Percentiles rank a stretch among this genome's conserved stretches.
Evolutionary conservation across 2,329 filamentous ascomycete genomes (phyloP).

Genomic region (Xylaria sp.): DNA sequence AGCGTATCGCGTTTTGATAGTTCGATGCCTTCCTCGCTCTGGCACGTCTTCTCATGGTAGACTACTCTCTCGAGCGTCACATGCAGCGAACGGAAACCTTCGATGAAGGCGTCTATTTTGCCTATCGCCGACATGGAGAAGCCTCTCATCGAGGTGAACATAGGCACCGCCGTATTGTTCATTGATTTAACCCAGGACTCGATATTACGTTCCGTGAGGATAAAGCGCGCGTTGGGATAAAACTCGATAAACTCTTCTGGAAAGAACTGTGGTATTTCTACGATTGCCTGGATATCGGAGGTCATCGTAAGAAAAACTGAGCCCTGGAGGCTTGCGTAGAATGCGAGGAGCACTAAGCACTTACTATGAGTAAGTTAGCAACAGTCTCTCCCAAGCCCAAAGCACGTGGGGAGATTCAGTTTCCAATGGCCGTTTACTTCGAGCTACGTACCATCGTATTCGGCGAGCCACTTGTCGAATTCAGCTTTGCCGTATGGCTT

Average conservation of each 20-base stretch:
- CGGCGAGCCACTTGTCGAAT: constrained; percentile 44
- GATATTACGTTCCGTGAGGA: constrained; percentile 49
- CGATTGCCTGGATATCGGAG: constrained; percentile 30
- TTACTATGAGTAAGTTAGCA: constrained; percentile 21
- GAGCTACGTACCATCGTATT: constrained; percentile 40
- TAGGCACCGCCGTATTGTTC: constrained; percentile 40
- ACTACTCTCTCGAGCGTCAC: constrained; percentile 27
- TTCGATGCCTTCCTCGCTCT: constrained; percentile 29
- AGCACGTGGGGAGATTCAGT: background rate
- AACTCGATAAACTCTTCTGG: constrained; percentile 45
- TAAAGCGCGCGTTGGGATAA: constrained; percentile 51
- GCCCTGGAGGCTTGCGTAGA: background rate
- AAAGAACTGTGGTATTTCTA: constrained; percentile 46
- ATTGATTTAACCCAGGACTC: constrained; percentile 49
- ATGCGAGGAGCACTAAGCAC: background rate
- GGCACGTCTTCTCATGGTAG: constrained; percentile 34
- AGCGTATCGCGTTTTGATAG: constrained; percentile 29
- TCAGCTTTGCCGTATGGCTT: constrained; percentile 44
- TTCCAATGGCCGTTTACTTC: background rate
- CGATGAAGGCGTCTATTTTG: constrained; percentile 39
- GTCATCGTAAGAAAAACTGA: background rate
- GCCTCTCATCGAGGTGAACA: constrained; percentile 28
- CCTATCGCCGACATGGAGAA: constrained; percentile 45
- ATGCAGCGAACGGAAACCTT: constrained; percentile 38
- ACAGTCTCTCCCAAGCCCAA: background rate